phyloP scores from a whole-genome alignment of 2,329 filamentous ascomycete genomes.

The Endoconidiophora laricicola region DNA sequence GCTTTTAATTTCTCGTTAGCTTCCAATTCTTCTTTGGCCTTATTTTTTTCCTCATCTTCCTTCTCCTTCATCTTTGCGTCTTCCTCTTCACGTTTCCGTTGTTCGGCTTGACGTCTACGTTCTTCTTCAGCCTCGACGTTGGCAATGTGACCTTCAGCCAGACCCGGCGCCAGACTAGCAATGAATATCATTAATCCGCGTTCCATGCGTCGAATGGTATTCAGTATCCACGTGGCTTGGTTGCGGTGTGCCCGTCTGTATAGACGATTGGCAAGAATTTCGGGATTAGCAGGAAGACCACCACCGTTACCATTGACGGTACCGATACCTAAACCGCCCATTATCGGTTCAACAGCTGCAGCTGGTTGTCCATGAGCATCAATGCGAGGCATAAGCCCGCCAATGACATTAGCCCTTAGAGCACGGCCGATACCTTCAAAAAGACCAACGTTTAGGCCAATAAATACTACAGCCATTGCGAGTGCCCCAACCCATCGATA shows the following conservation, averaged over 20 bases:
- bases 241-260: conserved; percentile 28
- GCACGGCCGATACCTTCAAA: conserved; percentile 39
- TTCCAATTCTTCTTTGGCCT: conserved; percentile 3
- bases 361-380: conserved; percentile 22
- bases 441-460: conserved; percentile 40
- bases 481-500: conserved; percentile 40
- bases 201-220: conserved; percentile 29
- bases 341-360: conserved; percentile 16
- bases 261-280: conserved; percentile 36
- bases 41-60: conserved; percentile 2
- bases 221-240: conserved; percentile 32
- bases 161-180: conserved; percentile 47
- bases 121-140: conserved; percentile 37
- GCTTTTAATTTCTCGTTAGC: background rate
- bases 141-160: conserved; percentile 48
- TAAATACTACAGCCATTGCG: conserved; percentile 35
- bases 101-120: conserved; percentile 25
- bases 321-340: conserved; percentile 14
- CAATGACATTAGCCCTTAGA: conserved; percentile 36
- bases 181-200: conserved; percentile 45
- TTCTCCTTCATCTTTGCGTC: conserved; percentile 16
- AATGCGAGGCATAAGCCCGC: conserved; percentile 35
- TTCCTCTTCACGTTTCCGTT: conserved; percentile 17
- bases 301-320: background rate
- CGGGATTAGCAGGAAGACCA: conserved; percentile 20